Evolutionary conservation across 495 filamentous ascomycete genomes (phyloP), one percentile per base, ranked within the genome.

Genomic region (Pyronema omphalodes): DNA sequence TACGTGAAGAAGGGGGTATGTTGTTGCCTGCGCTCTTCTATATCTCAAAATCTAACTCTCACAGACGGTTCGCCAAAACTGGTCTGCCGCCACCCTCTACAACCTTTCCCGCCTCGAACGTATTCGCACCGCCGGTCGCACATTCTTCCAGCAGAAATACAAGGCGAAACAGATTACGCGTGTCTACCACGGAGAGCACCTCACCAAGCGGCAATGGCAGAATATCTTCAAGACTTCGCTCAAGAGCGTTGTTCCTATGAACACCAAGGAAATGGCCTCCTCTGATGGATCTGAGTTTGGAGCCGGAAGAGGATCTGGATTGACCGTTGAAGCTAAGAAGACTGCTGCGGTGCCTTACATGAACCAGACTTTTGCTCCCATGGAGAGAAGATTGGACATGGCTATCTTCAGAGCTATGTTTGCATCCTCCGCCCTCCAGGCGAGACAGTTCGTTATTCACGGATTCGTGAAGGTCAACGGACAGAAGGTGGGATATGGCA

Each of bases 141-240:
- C 88, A 46, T 89, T 84, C 72, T 98, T 93, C 77, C 91, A 98
- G 73, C 91, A 98, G 67, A 96, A 95, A 84, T 98, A 88, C 88
- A 62, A 64, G 0, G 84, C 88, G 55, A 98, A 96, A 67, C 76
- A 86, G 7, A 52, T 76, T 52, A 76, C 85, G 6, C 84, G 91
- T 48, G 78, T 75, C 51, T 98, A 96, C 67, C 91, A 98, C 70
- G 88, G 88, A 60, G 91, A 95, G 67, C 84, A 93, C 57, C 80
- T 98, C 60, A 80, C 78, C 51, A 91, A 95, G 67, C 76, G 78
- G 55, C 77, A 88, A 69, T 98, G 91, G 91, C 71, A 80, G 67
- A 83, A 84, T 66, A 89, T 94, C 80, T 98, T 98, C 72, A 77
- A 74, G 55, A 76, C 78, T 23, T 78, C 78, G 55, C 71, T 91